phyloP scores from a whole-genome alignment of 2,329 filamentous ascomycete species.

The Penicillium vulpinum region DNA sequence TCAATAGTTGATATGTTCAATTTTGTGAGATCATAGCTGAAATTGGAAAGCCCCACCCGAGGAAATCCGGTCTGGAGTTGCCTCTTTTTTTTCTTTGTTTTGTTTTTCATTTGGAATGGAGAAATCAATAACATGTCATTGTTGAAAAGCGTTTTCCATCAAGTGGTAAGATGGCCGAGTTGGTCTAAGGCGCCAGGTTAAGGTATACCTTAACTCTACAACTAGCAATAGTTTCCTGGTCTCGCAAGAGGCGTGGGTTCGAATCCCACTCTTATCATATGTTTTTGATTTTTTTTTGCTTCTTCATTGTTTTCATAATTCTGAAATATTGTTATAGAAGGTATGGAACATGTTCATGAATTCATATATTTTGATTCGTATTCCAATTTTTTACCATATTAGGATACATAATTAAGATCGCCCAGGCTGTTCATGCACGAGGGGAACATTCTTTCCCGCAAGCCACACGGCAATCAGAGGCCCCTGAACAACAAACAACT shows the following conservation, averaged over 20 bases:
- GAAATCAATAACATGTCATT: rapidly evolving
- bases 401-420: too few species aligned
- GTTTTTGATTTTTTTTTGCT: background rate
- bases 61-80: slow-evolving; percentile 1
- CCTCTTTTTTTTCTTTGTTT: background rate
- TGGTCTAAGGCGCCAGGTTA: slow-evolving; percentile 40
- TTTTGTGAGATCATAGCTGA: background rate
- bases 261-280: slow-evolving; percentile 12
- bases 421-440: background rate
- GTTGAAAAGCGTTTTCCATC: rapidly evolving
- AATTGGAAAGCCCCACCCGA: slow-evolving; percentile 6
- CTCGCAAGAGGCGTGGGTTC: slow-evolving; percentile 14
- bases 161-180: slow-evolving; percentile 38
- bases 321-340: too few species aligned
- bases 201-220: slow-evolving; percentile 28
- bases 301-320: background rate
- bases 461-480: background rate
- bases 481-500: background rate
- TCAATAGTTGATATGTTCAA: background rate
- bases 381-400: too few species aligned
- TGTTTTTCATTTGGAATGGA: background rate
- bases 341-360: too few species aligned
- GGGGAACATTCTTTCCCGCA: background rate
- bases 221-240: slow-evolving; percentile 14
- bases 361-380: too few species aligned